Percentiles rank a stretch among this genome's conserved stretches.
phyloP scores from a whole-genome alignment of 2,329 filamentous ascomycete genomes.

The Teratosphaeria zuluensis region DNA sequence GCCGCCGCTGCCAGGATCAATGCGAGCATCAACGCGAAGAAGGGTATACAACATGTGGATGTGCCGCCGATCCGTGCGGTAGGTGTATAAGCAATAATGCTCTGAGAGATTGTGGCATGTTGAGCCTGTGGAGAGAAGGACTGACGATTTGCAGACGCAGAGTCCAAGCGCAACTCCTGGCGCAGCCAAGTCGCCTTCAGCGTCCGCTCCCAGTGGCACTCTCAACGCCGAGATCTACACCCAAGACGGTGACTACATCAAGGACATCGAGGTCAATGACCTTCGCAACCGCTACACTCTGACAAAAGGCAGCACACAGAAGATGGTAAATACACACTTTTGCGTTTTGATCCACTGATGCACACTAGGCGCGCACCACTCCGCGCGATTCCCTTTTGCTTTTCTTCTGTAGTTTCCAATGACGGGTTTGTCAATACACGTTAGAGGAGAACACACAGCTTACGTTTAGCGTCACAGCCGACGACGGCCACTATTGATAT shows the following conservation, averaged over 20 bases:
- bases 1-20: slow-evolving; percentile 55
- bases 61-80: slow-evolving; percentile 68
- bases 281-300: slow-evolving; percentile 91
- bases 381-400: slow-evolving; percentile 9
- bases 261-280: slow-evolving; percentile 98
- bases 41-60: slow-evolving; percentile 82
- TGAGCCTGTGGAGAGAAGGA: slow-evolving; percentile 5
- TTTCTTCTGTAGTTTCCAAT: slow-evolving; percentile 4
- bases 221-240: slow-evolving; percentile 87
- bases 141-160: slow-evolving; percentile 8
- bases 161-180: slow-evolving; percentile 36
- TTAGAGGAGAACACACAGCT: slow-evolving; percentile 34
- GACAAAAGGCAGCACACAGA: slow-evolving; percentile 94
- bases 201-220: slow-evolving; percentile 41
- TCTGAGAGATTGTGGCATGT: neutral
- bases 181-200: slow-evolving; percentile 45
- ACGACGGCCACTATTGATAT: slow-evolving; percentile 58
- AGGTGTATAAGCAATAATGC: slow-evolving; percentile 17
- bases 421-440: slow-evolving; percentile 22
- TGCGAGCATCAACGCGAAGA: slow-evolving; percentile 36
- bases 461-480: slow-evolving; percentile 31
- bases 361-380: slow-evolving; percentile 27
- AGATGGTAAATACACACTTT: slow-evolving; percentile 87
- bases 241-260: slow-evolving; percentile 94
- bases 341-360: slow-evolving; percentile 49